These are phyloP conservation scores for Pilatotrama ljubarskyi DNA, from an alignment of 768 basidiomycete species.

Conservation along the genomic window DNA sequence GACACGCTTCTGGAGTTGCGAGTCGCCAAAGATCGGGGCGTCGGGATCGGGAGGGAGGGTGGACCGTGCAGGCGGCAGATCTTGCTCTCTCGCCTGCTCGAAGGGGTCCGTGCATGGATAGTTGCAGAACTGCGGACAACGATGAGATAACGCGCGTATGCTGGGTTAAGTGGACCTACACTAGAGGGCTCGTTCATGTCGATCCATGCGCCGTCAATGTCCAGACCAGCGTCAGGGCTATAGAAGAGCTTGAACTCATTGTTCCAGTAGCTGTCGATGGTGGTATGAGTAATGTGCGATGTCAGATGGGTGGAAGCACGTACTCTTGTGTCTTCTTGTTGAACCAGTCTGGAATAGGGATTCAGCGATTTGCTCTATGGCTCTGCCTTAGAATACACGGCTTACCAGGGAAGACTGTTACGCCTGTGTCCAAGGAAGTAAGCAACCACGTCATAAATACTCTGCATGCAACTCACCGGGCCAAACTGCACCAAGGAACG, in stretches of 20 bases:
- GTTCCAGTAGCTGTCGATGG: slow-evolving; percentile 53
- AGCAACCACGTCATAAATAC: not conserved
- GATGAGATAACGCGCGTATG: not conserved
- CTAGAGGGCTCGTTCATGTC: slow-evolving; percentile 77
- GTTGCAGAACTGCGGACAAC: slow-evolving; percentile 54
- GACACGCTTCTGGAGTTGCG: slow-evolving; percentile 31
- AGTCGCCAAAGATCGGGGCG: slow-evolving; percentile 49
- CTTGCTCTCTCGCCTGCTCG: slow-evolving; percentile 52
- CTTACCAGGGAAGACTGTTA: slow-evolving; percentile 56
- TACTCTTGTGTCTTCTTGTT: slow-evolving; percentile 51
- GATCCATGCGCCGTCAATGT: slow-evolving; percentile 75
- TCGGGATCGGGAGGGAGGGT: slow-evolving; percentile 52
- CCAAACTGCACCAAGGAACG: slow-evolving; percentile 59
- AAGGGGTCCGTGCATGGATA: slow-evolving; percentile 63
- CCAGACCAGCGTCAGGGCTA: slow-evolving; percentile 50
- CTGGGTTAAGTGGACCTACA: slow-evolving; percentile 36
- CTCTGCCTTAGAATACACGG: not conserved
- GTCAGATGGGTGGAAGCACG: slow-evolving; percentile 17
- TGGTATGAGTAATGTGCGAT: not conserved
- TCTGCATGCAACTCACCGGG: slow-evolving; percentile 44
- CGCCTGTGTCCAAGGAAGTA: slow-evolving; percentile 46
- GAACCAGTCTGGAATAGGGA: slow-evolving; percentile 71
- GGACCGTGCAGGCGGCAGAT: slow-evolving; percentile 54
- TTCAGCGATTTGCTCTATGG: too few species aligned
- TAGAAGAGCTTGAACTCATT: slow-evolving; percentile 62